Percentiles rank a stretch among this genome's conserved stretches.
Conservation (phyloP, 2,329 filamentous ascomycete species). For the Ceratocystis eucalypticola region DNA sequence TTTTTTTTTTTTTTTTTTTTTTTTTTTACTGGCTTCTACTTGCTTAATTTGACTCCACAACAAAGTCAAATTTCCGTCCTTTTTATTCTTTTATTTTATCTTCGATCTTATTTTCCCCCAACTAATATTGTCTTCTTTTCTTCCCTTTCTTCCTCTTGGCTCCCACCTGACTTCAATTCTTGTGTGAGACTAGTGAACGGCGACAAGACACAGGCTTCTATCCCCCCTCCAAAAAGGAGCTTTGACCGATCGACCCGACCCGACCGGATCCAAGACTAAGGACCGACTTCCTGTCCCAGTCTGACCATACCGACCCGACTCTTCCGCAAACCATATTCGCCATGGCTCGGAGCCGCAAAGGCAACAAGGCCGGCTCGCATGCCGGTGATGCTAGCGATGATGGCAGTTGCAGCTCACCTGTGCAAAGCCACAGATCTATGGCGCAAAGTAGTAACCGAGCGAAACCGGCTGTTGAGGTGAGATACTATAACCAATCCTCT, state of each 20-base stretch:
- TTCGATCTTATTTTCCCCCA: background rate
- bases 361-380: constrained; percentile 51
- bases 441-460: background rate
- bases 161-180: background rate
- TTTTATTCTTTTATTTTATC: background rate
- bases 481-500: background rate
- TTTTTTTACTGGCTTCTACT: background rate
- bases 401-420: constrained; percentile 24
- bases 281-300: background rate
- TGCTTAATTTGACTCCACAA: background rate
- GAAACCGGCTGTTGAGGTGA: background rate
- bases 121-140: background rate
- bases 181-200: background rate
- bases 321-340: background rate
- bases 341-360: constrained; percentile 31
- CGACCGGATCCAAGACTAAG: background rate
- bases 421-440: background rate
- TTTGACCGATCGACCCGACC: background rate
- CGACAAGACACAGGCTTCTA: background rate
- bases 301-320: background rate
- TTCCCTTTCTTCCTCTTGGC: background rate
- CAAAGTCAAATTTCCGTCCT: background rate
- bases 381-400: constrained; percentile 51
- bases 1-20: background rate
- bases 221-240: background rate